Evolutionary conservation across 108 stramenopile species (phyloP).

Genomic region (Nannochloropsis salina): DNA sequence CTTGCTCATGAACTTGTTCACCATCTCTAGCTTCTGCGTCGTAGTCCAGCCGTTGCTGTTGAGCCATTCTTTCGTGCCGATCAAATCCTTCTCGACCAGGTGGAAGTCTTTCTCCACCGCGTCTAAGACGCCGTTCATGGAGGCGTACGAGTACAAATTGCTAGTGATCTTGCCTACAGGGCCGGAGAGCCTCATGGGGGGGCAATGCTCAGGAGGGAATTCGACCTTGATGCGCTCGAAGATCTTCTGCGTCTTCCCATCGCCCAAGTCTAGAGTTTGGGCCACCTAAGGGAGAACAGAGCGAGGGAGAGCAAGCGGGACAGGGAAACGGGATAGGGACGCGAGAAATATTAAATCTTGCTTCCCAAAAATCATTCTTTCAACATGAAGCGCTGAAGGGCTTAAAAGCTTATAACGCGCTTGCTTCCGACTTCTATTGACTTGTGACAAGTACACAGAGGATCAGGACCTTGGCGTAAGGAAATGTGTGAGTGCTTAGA

Average conservation of each 20-base stretch:
- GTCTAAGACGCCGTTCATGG: neutral
- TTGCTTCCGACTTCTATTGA: too few relatives aligned
- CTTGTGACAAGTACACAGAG: too few relatives aligned
- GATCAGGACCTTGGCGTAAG: too few relatives aligned
- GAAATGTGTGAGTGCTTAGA: too few relatives aligned
- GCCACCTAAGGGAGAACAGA: neutral
- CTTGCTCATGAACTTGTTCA: neutral
- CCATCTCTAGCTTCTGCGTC: slow-evolving; percentile 5
- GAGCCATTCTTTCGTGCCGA: neutral
- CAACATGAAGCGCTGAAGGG: too few relatives aligned
- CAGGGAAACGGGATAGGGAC: too few relatives aligned
- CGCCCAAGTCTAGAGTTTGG: neutral
- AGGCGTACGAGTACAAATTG: neutral
- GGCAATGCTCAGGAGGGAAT: slow-evolving; percentile 16
- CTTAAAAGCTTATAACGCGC: too few relatives aligned
- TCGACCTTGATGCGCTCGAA: slow-evolving; percentile 15
- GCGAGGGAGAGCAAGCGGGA: neutral
- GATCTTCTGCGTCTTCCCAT: slow-evolving; percentile 15
- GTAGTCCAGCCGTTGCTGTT: slow-evolving; percentile 2
- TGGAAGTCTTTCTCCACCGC: slow-evolving; percentile 9
- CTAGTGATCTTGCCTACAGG: neutral
- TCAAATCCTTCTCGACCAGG: neutral
- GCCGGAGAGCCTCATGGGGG: neutral
- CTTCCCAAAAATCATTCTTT: too few relatives aligned
- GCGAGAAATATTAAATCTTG: too few relatives aligned